Conservation (phyloP, 2,329 filamentous ascomycete species). For the Diplodia corticola region DNA sequence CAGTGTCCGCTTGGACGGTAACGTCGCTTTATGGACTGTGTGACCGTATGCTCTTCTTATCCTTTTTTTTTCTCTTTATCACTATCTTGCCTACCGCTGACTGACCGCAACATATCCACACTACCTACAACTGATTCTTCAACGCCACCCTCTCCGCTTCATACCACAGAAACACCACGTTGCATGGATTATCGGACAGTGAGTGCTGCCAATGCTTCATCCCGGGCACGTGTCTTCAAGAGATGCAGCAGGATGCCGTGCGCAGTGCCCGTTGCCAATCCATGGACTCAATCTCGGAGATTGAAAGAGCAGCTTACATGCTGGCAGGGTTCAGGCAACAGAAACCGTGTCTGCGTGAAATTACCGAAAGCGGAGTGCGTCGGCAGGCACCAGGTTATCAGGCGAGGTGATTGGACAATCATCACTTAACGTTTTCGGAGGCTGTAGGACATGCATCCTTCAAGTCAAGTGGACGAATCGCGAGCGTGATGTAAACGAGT, state of each 20-base stretch:
- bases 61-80: too few species aligned
- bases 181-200: not conserved
- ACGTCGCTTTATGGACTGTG: too few species aligned
- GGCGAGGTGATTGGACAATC: not conserved
- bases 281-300: not conserved
- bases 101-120: too few species aligned
- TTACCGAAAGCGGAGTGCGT: not conserved
- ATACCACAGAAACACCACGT: not conserved
- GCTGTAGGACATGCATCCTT: not conserved
- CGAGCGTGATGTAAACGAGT: not conserved
- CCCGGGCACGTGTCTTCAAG: not conserved
- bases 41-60: too few species aligned
- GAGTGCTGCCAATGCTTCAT: not conserved
- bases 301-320: not conserved
- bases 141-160: too few species aligned
- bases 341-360: not conserved
- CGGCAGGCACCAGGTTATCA: not conserved
- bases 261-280: not conserved
- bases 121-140: too few species aligned
- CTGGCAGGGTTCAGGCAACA: not conserved
- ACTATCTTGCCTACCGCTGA: too few species aligned
- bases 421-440: not conserved
- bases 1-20: too few species aligned
- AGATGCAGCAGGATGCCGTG: not conserved
- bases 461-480: not conserved